These are phyloP conservation scores for Ceratobasidium sp. DNA, from an alignment of 1,284 basidiomycete genomes.

Conservation along the genomic window DNA sequence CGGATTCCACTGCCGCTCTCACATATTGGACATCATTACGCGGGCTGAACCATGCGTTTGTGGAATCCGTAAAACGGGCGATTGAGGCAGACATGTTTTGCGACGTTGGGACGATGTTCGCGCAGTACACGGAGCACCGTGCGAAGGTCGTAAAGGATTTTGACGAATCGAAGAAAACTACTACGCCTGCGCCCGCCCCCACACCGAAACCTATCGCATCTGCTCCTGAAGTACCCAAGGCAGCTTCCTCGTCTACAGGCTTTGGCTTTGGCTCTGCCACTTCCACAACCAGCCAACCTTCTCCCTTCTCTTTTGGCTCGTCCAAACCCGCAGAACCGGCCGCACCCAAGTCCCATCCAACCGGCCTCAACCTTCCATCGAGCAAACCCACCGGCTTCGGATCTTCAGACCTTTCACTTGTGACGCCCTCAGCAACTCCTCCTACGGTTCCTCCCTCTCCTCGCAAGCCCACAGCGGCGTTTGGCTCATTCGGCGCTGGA, in stretches of 20 bases:
- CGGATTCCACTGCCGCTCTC: conserved; percentile 34
- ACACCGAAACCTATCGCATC: conserved; percentile 10
- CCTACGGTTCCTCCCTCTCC: conserved; percentile 21
- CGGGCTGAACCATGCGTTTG: conserved; percentile 45
- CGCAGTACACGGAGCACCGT: conserved; percentile 42
- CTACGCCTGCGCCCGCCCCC: conserved; percentile 30
- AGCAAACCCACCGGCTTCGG: conserved; percentile 25
- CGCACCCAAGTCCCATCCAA: background rate
- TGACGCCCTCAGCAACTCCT: conserved; percentile 32
- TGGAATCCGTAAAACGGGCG: conserved; percentile 40
- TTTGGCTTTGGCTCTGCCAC: conserved; percentile 26
- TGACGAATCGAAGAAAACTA: conserved; percentile 21
- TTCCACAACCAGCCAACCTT: background rate
- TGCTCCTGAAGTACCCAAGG: conserved; percentile 1
- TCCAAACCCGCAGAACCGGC: conserved; percentile 6
- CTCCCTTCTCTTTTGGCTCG: conserved; percentile 24
- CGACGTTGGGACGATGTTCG: conserved; percentile 38
- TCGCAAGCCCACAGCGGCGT: conserved; percentile 26
- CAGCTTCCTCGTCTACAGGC: conserved; percentile 2
- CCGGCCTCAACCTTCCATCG: conserved; percentile 4
- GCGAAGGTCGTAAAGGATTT: conserved; percentile 42
- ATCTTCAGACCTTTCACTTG: conserved; percentile 10
- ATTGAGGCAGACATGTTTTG: conserved; percentile 44
- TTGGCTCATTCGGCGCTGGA: conserved; percentile 5
- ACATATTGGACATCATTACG: conserved; percentile 45